These are phyloP conservation scores for Penicillium vulpinum DNA, from an alignment of 2,329 filamentous ascomycete species.

Conservation along the genomic window DNA sequence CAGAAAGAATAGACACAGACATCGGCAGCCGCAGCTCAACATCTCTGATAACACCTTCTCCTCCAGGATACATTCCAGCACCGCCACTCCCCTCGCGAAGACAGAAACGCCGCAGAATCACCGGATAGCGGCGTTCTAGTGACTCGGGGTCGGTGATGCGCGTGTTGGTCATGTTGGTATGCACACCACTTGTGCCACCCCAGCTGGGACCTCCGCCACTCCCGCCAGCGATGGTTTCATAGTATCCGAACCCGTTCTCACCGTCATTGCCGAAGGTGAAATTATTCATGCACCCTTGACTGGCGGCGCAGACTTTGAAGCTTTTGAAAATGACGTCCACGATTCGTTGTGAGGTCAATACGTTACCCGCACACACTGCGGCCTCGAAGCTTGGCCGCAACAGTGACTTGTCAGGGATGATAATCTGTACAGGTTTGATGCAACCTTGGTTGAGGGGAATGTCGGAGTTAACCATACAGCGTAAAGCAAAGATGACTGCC, in stretches of 20 bases:
- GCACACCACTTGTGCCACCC: slow-evolving; percentile 71
- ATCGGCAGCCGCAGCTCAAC: slow-evolving; percentile 77
- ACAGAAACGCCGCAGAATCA: slow-evolving; percentile 68
- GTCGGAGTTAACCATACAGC: slow-evolving; percentile 72
- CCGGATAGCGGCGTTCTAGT: slow-evolving; percentile 73
- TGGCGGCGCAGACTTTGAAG: slow-evolving; percentile 71
- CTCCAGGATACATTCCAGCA: slow-evolving; percentile 63
- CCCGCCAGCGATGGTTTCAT: slow-evolving; percentile 78
- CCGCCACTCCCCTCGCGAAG: slow-evolving; percentile 65
- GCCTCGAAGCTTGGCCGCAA: slow-evolving; percentile 69
- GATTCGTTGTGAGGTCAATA: slow-evolving; percentile 71
- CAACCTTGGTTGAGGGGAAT: slow-evolving; percentile 82
- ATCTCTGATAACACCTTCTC: slow-evolving; percentile 72
- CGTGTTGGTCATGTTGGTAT: slow-evolving; percentile 83
- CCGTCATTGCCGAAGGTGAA: slow-evolving; percentile 16
- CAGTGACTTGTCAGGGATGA: slow-evolving; percentile 69
- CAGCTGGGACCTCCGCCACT: slow-evolving; percentile 69
- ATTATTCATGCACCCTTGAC: slow-evolving; percentile 69
- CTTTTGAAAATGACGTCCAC: slow-evolving; percentile 75
- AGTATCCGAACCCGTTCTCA: slow-evolving; percentile 63
- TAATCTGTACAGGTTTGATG: slow-evolving; percentile 67
- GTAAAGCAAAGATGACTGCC: slow-evolving; percentile 76
- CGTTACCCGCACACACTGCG: slow-evolving; percentile 75
- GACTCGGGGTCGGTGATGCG: slow-evolving; percentile 77
- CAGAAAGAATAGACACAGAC: slow-evolving; percentile 72